Conservation (phyloP, 768 basidiomycete species). For the Crucibulum laeve region DNA sequence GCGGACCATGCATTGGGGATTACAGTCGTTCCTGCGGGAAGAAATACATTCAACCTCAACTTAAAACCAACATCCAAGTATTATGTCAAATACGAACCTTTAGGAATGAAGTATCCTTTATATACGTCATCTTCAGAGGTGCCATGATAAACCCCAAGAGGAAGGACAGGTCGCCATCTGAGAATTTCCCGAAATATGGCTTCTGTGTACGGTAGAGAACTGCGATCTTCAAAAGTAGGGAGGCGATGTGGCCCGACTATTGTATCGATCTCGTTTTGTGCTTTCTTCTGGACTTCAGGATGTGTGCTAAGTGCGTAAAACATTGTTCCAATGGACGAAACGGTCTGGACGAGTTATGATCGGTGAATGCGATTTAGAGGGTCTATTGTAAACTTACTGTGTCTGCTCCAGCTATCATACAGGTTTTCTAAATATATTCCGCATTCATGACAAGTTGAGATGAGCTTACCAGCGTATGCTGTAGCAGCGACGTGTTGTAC, state of each 20-base stretch:
- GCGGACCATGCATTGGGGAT: background rate
- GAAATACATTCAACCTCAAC: background rate
- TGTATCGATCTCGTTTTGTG: constrained; percentile 28
- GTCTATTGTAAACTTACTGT: too few relatives aligned
- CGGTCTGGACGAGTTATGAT: constrained; percentile 9
- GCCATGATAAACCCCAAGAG: constrained; percentile 16
- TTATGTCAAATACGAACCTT: constrained; percentile 4
- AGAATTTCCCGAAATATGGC: constrained; percentile 16
- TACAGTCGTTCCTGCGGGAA: background rate
- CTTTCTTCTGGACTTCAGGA: constrained; percentile 26
- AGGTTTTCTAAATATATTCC: background rate
- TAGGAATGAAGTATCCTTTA: constrained; percentile 23
- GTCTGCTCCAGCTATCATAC: constrained; percentile 9
- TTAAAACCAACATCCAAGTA: background rate
- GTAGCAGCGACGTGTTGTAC: constrained; percentile 8
- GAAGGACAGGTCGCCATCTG: constrained; percentile 13
- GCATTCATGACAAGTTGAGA: background rate
- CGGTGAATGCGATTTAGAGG: too few relatives aligned
- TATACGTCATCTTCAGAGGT: constrained; percentile 21
- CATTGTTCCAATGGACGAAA: constrained; percentile 15
- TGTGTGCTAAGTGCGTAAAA: constrained; percentile 23
- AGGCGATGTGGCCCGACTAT: constrained; percentile 25
- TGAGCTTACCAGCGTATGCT: constrained; percentile 8
- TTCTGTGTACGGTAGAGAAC: constrained; percentile 21
- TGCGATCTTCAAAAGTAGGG: constrained; percentile 21